These are phyloP conservation scores for Rhizophora mangle DNA, from an alignment of 345 rosid species.

Conservation along the genomic window DNA sequence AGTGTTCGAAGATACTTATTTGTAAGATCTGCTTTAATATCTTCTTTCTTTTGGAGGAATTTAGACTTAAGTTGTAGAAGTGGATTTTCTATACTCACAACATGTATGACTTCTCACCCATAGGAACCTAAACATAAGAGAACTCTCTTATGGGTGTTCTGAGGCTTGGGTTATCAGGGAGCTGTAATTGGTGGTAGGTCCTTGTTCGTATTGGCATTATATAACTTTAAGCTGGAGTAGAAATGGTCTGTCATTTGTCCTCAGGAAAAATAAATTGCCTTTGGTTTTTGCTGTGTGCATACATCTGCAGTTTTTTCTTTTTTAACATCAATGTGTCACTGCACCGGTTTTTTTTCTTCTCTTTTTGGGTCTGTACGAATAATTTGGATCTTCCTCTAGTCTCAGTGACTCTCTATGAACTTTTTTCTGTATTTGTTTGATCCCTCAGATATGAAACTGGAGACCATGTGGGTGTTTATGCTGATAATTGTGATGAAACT, in stretches of 20 bases:
- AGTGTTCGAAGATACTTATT: too few species aligned
- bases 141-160: background rate
- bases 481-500: constrained; percentile 64
- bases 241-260: background rate
- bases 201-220: background rate
- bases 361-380: background rate
- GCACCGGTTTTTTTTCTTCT: background rate
- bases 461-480: constrained; percentile 71
- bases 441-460: constrained; percentile 69
- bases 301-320: background rate
- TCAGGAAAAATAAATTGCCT: too few species aligned
- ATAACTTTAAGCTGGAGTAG: background rate
- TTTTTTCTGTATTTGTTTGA: background rate
- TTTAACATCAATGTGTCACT: background rate
- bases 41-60: too few species aligned
- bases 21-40: too few species aligned
- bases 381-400: background rate
- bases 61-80: too few species aligned
- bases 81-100: too few species aligned
- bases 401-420: background rate
- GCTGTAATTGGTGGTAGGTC: background rate
- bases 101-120: too few species aligned
- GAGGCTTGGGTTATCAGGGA: background rate
- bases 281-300: constrained; percentile 2
- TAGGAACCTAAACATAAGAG: too few species aligned